These are phyloP conservation scores for Yarrowia sp. DNA, from an alignment of 805 yeast genomes.

Conservation along the genomic window DNA sequence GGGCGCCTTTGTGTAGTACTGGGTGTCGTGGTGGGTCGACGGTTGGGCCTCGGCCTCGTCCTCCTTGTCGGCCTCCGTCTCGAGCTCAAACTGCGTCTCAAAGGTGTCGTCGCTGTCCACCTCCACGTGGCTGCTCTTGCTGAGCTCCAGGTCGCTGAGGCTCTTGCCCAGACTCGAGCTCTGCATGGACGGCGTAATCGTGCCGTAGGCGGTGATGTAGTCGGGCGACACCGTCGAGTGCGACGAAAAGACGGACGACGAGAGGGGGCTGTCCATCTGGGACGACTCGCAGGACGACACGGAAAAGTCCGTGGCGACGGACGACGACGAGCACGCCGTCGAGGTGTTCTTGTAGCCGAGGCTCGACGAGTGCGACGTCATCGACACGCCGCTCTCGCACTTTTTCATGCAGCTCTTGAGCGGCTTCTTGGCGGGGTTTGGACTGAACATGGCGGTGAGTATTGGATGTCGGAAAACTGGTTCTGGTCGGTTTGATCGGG, in stretches of 20 bases:
- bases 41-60: background rate
- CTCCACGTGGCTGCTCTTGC: background rate
- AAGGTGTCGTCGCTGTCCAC: constrained; percentile 27
- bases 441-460: constrained; percentile 21
- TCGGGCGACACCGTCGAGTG: constrained; percentile 24
- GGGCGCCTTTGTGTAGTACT: no score
- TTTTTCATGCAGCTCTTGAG: constrained; percentile 38
- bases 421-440: constrained; percentile 34
- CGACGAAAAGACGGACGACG: constrained; percentile 24
- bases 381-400: background rate
- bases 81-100: constrained; percentile 34
- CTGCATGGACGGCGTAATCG: constrained; percentile 10
- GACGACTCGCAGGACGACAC: constrained; percentile 19
- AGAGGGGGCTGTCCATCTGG: constrained; percentile 12
- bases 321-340: constrained; percentile 13
- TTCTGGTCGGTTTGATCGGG: no score
- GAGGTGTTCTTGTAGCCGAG: constrained; percentile 23
- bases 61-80: background rate
- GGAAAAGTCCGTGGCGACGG: constrained; percentile 22
- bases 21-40: no score
- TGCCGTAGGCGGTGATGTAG: constrained; percentile 30
- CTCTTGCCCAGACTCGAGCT: background rate
- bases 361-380: no score
- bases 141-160: constrained; percentile 20
- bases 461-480: background rate